These are phyloP conservation scores for Phenoliferia sp. DNA, from an alignment of 1,284 basidiomycete species.

Conservation along the genomic window DNA sequence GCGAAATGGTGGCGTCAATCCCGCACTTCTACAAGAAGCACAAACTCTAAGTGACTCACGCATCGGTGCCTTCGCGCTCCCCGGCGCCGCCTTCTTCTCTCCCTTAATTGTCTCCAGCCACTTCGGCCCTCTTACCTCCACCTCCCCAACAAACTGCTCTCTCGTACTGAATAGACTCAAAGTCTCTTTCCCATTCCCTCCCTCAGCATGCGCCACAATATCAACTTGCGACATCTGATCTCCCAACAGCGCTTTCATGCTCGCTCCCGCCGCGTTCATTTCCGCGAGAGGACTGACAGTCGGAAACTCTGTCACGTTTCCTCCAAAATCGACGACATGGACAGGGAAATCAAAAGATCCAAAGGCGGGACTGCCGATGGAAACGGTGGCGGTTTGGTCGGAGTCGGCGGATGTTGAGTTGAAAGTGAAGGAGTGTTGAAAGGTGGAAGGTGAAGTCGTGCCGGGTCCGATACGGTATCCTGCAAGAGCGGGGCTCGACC, in stretches of 20 bases:
- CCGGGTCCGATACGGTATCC: slow-evolving; percentile 23
- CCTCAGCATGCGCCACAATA: slow-evolving; percentile 9
- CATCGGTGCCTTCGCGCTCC: slow-evolving; percentile 28
- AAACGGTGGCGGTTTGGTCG: not conserved
- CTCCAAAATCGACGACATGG: slow-evolving; percentile 7
- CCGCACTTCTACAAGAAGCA: too few relatives aligned
- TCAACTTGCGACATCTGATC: slow-evolving; percentile 16
- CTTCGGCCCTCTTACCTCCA: slow-evolving; percentile 18
- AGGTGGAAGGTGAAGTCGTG: not conserved
- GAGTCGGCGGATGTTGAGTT: not conserved
- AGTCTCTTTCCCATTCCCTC: slow-evolving; percentile 7
- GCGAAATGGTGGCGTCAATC: not conserved
- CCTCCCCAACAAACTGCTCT: slow-evolving; percentile 14
- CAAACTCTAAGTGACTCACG: too few relatives aligned
- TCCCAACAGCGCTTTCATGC: not conserved
- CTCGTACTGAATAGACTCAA: slow-evolving; percentile 27
- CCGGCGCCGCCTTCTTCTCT: slow-evolving; percentile 1
- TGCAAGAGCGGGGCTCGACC: slow-evolving; percentile 15
- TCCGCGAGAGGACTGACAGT: not conserved
- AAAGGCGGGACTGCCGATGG: not conserved
- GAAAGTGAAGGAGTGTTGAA: slow-evolving; percentile 5
- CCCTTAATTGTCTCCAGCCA: slow-evolving; percentile 24
- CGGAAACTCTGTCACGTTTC: not conserved
- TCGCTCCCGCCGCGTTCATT: not conserved
- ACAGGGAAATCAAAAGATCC: slow-evolving; percentile 7